Base-by-base conservation (phyloP, 306 rosid genomes). In the Cicer cuneatum region DNA sequence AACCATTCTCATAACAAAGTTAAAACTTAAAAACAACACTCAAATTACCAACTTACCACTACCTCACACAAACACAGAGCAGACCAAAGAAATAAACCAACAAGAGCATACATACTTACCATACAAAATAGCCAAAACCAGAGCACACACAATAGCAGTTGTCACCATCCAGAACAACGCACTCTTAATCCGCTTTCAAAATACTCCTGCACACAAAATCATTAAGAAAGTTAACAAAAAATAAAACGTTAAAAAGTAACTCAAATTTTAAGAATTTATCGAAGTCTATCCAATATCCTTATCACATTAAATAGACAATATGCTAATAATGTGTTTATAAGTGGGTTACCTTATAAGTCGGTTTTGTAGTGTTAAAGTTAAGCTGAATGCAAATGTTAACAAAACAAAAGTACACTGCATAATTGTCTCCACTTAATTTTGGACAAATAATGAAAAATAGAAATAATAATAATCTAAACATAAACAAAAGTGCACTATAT, bases 131-230 rank as follows among this genome's bases (percentile, higher is more conserved):
- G 96, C 98, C 54, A 93, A 83, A 35, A 87, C 18, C 2, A 93
- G 90, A 75, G 70, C 97, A 43, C 97, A 91, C 69, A 93, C 98
- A 33, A 93, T 73, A 40, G 93, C 96, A 56, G 95, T 93, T 1
- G 83, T 78, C 75, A 74, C 97, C 74, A 93, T 91, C 97, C 98
- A 93, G 8, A 73, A 69, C 89, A 93, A 51, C n/a, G 97, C 98
- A 63, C 96, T 87, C 67, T 71, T 85, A 62, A 91, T 75, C 87
- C 98, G 76, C 73, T 89, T 85, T 11, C 93, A 7, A 96, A 66
- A 93, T 48, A 82, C 78, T 86, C 98, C 98, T 93, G 82, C 84
- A 73, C 57, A 7, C 53, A 63, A 56, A n/a, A 13, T 3, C n/a
- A 3, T 43, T 43, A 6, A 1, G 12, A 43, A 43, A 9, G 12